Base-by-base conservation (phyloP, 2,329 filamentous ascomycete species). In the Talaromyces funiculosus region DNA sequence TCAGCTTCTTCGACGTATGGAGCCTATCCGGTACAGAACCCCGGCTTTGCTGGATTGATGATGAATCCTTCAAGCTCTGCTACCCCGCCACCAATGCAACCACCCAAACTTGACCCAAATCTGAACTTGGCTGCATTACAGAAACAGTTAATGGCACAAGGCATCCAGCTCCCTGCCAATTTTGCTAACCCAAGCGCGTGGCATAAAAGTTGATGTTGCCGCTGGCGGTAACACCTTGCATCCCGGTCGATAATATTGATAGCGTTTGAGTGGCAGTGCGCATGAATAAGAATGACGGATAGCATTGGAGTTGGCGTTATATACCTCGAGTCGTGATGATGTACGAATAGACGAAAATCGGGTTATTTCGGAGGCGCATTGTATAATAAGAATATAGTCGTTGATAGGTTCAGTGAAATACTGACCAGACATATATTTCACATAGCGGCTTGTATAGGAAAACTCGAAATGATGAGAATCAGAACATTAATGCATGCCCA, bases 361-460 rank as follows among this genome's bases (percentile, higher is more conserved):
- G 16, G 22, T 47, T 18, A 47, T 54, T 29, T 40, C 22, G 33
- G 10, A 24, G 20, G 20, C 51, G 51, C 12, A 22, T 29, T 38
- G 33, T 40, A 40, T 24, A 26, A n/a, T 53, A 37, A 38, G 10
- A 37, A 37, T 42, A 22, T 26, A 6, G n/a, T 20, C 38, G 24
- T 22, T 29, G 38, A 59, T 33, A 51, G 43, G 0, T 4, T 16
- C 47, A 22, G 29, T 35, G 40, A 18, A 20, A 37, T 38, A 55
- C 29, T 38, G 45, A 38, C 12, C 31, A 51, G n/a, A 40, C 14
- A 57, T n/a, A 33, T 37, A 20, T 45, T 45, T 85, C 75, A 96
- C 63, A 96, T 81, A 40, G 90, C 92, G 53, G 92, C 91, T 71
- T 95, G 91, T 56, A 96, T 92, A n/a, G 91, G 90, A 73, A 96